A percentile compares a stretch with the other conserved stretches of the same genome.
Evolutionary conservation across 257 asterid genomes (phyloP).

Genomic region (Solanum commersonii): DNA sequence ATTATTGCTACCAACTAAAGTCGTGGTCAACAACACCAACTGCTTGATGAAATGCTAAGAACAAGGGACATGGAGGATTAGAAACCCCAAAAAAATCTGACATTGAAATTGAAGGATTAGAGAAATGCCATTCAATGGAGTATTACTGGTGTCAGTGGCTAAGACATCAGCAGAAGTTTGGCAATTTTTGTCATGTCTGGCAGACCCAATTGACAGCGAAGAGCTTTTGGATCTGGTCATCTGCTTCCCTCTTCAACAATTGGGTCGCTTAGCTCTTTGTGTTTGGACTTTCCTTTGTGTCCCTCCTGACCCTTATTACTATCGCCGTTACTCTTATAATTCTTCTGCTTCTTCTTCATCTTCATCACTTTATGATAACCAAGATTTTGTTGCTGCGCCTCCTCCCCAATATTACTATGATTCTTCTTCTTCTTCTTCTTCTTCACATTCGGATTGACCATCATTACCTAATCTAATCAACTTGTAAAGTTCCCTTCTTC

Average conservation of each 20-base stretch:
- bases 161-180: conserved; percentile 25
- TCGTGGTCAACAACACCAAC: background rate
- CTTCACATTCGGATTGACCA: background rate
- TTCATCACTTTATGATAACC: background rate
- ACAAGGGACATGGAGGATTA: background rate
- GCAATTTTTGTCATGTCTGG: conserved; percentile 35
- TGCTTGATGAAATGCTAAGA: background rate
- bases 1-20: background rate
- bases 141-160: conserved; percentile 22
- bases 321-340: background rate
- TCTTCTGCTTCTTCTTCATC: background rate
- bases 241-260: conserved; percentile 37
- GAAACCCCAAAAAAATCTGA: background rate
- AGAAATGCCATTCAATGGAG: conserved; percentile 34
- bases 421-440: background rate
- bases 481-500: background rate
- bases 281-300: conserved; percentile 40
- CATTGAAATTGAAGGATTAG: background rate
- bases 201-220: conserved; percentile 29
- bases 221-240: conserved; percentile 34
- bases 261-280: conserved; percentile 27
- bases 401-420: background rate
- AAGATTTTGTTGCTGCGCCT: background rate
- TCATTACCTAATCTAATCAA: background rate
- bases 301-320: conserved; percentile 21